Evolutionary conservation across 1,139 yeast genomes (phyloP).

Genomic region (Protomyces inundatus): DNA sequence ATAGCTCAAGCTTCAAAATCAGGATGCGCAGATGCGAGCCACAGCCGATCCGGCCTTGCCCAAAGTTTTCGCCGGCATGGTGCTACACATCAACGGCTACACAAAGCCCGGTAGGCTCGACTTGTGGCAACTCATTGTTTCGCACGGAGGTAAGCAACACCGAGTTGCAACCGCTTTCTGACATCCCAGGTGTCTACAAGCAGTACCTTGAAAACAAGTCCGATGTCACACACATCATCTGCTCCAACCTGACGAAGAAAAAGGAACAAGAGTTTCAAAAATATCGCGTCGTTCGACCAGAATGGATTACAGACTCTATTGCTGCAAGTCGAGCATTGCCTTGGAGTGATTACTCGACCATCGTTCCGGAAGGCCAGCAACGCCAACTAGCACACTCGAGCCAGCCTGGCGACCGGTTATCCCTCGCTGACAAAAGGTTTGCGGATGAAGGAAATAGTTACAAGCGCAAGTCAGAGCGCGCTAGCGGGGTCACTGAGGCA

Average conservation of each 20-base stretch:
- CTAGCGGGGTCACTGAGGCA: background rate
- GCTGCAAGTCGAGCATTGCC: constrained; percentile 47
- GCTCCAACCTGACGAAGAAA: constrained; percentile 66
- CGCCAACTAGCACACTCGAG: background rate
- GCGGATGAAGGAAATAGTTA: background rate
- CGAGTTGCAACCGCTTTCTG: background rate
- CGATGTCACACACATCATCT: constrained; percentile 76
- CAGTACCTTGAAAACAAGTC: constrained; percentile 65
- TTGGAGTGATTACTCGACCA: constrained; percentile 65
- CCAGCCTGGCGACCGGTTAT: background rate
- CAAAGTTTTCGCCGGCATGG: constrained; percentile 56
- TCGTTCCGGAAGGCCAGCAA: constrained; percentile 32
- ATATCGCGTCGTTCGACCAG: constrained; percentile 71
- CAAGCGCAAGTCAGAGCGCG: background rate
- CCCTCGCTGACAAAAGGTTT: background rate
- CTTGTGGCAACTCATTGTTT: constrained; percentile 62
- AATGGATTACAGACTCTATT: constrained; percentile 72
- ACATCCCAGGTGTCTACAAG: constrained; percentile 49
- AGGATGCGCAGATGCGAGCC: constrained; percentile 43
- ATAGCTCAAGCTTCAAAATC: constrained; percentile 55
- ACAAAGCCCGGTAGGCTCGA: constrained; percentile 72
- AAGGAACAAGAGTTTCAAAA: constrained; percentile 61
- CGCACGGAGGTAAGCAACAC: constrained; percentile 55
- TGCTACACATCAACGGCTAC: constrained; percentile 63
- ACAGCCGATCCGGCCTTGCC: constrained; percentile 34